Evolutionary conservation across 1,284 basidiomycete genomes (phyloP).

Genomic region (Moesziomyces parantarcticus): DNA sequence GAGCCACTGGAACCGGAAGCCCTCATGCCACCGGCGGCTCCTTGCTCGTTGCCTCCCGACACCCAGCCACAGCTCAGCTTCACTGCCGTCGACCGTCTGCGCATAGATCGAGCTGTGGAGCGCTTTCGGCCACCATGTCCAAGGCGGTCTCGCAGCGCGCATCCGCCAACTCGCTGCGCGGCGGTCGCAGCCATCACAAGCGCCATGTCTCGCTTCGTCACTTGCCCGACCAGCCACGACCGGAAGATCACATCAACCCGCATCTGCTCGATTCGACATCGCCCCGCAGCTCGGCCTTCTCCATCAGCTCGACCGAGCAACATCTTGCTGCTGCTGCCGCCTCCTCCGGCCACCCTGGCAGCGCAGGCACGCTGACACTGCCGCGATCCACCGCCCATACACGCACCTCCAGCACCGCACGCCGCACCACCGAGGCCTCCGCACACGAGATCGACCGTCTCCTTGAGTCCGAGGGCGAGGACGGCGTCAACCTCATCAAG

Average conservation of each 20-base stretch:
- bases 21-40: too few species aligned
- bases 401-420: slow-evolving; percentile 12
- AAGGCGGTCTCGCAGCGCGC: slow-evolving; percentile 42
- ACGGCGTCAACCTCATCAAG: slow-evolving; percentile 48
- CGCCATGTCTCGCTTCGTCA: slow-evolving; percentile 41
- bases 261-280: slow-evolving; percentile 24
- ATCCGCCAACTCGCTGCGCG: slow-evolving; percentile 37
- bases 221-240: slow-evolving; percentile 34
- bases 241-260: slow-evolving; percentile 24
- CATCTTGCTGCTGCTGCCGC: slow-evolving; percentile 14
- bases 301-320: slow-evolving; percentile 31
- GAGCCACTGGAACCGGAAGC: too few species aligned
- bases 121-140: slow-evolving; percentile 10
- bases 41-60: too few species aligned
- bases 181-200: slow-evolving; percentile 16
- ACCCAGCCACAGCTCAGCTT: too few species aligned
- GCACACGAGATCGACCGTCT: slow-evolving; percentile 39
- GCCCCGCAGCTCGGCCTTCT: slow-evolving; percentile 24
- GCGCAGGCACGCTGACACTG: not conserved
- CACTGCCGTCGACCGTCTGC: too few species aligned
- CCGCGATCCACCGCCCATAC: not conserved
- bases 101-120: too few species aligned
- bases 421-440: slow-evolving; percentile 30
- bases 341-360: not conserved
- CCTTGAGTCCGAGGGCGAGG: slow-evolving; percentile 47